Conservation (phyloP, 208 protist species). For the Vickermania ingenoplastis region DNA sequence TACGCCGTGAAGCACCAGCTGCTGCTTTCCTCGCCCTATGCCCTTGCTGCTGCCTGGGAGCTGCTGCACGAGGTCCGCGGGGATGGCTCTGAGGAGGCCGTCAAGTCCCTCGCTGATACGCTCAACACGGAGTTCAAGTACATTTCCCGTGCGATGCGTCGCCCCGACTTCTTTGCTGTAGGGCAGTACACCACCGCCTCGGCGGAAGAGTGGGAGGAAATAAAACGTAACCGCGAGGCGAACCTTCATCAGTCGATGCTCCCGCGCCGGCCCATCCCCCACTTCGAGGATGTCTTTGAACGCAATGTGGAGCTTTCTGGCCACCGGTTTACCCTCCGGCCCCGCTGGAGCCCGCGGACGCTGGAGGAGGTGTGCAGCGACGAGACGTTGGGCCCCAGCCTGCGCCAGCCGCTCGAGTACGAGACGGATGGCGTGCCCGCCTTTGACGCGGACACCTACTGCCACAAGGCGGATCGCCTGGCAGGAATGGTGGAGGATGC, state of each 20-base stretch:
- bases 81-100: conserved; percentile 48
- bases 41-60: conserved; percentile 62
- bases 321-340: conserved; percentile 70
- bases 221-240: conserved; percentile 39
- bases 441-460: conserved; percentile 39
- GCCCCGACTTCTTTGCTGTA: conserved; percentile 73
- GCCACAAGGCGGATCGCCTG: conserved; percentile 48
- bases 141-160: conserved; percentile 40
- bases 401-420: conserved; percentile 49
- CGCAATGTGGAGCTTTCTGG: conserved; percentile 65
- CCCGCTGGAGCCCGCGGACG: conserved; percentile 75
- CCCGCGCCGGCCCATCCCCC: conserved; percentile 49
- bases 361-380: conserved; percentile 48
- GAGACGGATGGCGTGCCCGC: conserved; percentile 42
- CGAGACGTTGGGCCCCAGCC: conserved; percentile 3
- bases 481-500: conserved; percentile 79
- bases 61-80: conserved; percentile 76
- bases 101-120: conserved; percentile 55
- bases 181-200: conserved; percentile 71
- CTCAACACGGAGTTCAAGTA: conserved; percentile 73
- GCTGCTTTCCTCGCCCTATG: conserved; percentile 78
- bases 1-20: conserved; percentile 86
- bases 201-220: conserved; percentile 43
- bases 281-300: conserved; percentile 84
- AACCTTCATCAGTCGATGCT: conserved; percentile 60